Base-by-base conservation (phyloP, 129 eudicot species). In the Mikania micrantha region DNA sequence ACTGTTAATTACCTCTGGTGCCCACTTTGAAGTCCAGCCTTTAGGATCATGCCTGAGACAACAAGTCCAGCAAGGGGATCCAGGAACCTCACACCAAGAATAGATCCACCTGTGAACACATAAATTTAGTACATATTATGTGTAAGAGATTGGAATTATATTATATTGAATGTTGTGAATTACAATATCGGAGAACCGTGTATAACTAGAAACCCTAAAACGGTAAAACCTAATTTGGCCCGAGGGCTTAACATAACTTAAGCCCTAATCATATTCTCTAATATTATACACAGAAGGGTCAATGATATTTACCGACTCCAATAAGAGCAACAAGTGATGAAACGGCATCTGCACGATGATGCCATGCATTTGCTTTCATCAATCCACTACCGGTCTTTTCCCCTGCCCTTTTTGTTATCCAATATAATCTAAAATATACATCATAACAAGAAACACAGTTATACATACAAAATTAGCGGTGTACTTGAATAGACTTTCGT, bases 281-380 rank as follows among this genome's bases (percentile, higher is more conserved):
- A 15, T 28, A 31, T 59, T 25, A 9, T 22, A 13, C 27, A 54
- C 28, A 69, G 25, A 60, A 20, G 61, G 69, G 61, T 67, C 29
- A 61, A 70, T 25, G 66, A 53, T 70, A 38, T 78, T 76, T 88
- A 86, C 96, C 99, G 65, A 93, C 99, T 74, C 99, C 99, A 42
- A 94, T 72, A 49, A 94, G 97, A 79, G 99, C 95, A 83, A 94
- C 99, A 32, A 94, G 67, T 27, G 99, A 94, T 9, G 99, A 94
- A 74, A 94, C 49, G 70, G 97, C 99, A 81, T 94, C 97, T 2
- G 95, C 97, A 57, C 97, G 96, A 80, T 94, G 99, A 90, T 94
- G 99, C 99, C 99, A 94, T 49, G 99, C 99, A 74, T 90, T 94
- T 71, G 97, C 99, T 87, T 85, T 94, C 99, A 94, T 94, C 76